These are phyloP conservation scores for Halteria grandinella DNA, from an alignment of 73 alveolate species.

Conservation along the genomic window DNA sequence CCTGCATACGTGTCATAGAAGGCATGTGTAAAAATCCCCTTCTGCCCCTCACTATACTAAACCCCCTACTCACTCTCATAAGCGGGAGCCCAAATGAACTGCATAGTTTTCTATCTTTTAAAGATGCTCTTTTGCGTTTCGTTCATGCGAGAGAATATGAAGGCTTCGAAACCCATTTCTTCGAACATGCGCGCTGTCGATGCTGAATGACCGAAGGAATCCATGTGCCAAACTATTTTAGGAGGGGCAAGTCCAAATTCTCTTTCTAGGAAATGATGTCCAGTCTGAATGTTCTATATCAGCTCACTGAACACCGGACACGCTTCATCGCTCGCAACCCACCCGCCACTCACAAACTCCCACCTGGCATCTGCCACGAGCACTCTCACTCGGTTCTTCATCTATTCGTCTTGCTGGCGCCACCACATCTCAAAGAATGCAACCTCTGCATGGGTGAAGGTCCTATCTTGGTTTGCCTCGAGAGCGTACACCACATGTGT, in stretches of 20 bases:
- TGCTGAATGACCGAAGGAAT: slow-evolving; percentile 22
- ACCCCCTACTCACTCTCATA: too few relatives aligned
- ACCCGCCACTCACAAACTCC: slow-evolving; percentile 90
- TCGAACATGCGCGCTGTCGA: not conserved
- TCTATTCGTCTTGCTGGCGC: slow-evolving; percentile 68
- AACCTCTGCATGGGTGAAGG: slow-evolving; percentile 90
- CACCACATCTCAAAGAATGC: slow-evolving; percentile 88
- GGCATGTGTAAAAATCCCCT: not conserved
- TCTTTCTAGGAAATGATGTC: slow-evolving; percentile 82
- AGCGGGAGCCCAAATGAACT: too few relatives aligned
- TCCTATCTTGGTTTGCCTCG: slow-evolving; percentile 68
- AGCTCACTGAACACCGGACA: slow-evolving; percentile 82
- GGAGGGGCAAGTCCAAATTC: slow-evolving; percentile 83
- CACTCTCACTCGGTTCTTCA: slow-evolving; percentile 41
- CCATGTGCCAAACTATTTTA: slow-evolving; percentile 29
- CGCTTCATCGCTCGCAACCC: slow-evolving; percentile 95
- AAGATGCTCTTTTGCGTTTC: too few relatives aligned
- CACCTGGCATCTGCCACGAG: slow-evolving; percentile 76
- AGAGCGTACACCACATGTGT: slow-evolving; percentile 56
- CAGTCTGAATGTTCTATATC: slow-evolving; percentile 82
- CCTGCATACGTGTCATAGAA: not conserved
- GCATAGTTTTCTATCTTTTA: too few relatives aligned
- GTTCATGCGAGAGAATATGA: too few relatives aligned
- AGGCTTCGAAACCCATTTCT: slow-evolving; percentile 9
- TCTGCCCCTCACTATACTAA: too few relatives aligned